Evolutionary conservation across 2,329 filamentous ascomycete genomes (phyloP).

Genomic region (Monosporascus cannonballus): DNA sequence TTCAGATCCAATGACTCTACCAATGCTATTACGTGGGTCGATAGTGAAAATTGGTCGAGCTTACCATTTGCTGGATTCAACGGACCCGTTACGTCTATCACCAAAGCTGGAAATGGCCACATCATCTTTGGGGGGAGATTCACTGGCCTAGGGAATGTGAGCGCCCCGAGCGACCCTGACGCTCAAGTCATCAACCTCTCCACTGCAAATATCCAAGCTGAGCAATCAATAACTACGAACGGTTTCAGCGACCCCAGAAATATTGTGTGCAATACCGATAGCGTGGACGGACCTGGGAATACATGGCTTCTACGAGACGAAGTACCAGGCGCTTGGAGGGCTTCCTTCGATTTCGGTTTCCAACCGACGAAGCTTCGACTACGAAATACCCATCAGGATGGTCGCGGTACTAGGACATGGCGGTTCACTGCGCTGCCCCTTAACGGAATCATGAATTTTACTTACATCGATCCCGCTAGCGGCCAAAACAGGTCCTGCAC

Average conservation of each 20-base stretch:
- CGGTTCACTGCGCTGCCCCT: slow-evolving; percentile 80
- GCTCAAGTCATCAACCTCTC: slow-evolving; percentile 79
- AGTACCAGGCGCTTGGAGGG: slow-evolving; percentile 75
- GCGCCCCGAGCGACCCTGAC: slow-evolving; percentile 58
- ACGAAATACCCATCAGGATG: slow-evolving; percentile 80
- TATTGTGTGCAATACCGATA: slow-evolving; percentile 72
- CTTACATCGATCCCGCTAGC: slow-evolving; percentile 71
- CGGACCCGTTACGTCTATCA: slow-evolving; percentile 81
- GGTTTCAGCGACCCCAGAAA: slow-evolving; percentile 73
- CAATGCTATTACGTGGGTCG: slow-evolving; percentile 81
- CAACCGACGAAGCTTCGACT: slow-evolving; percentile 80
- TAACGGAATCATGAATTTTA: slow-evolving; percentile 93
- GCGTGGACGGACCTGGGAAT: slow-evolving; percentile 61
- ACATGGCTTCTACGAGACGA: slow-evolving; percentile 79
- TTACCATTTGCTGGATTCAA: slow-evolving; percentile 93
- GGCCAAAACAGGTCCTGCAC: slow-evolving; percentile 69
- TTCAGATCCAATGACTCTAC: slow-evolving; percentile 77
- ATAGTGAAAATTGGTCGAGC: slow-evolving; percentile 63
- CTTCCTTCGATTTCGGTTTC: slow-evolving; percentile 77
- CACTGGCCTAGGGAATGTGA: slow-evolving; percentile 78
- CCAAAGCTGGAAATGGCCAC: slow-evolving; percentile 71
- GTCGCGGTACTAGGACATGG: slow-evolving; percentile 82
- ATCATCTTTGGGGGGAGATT: slow-evolving; percentile 92
- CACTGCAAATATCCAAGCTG: slow-evolving; percentile 66
- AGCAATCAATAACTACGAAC: slow-evolving; percentile 51